These are phyloP conservation scores for Fraxinus baroniana DNA, from an alignment of 305 asterid species.

Conservation along the genomic window DNA sequence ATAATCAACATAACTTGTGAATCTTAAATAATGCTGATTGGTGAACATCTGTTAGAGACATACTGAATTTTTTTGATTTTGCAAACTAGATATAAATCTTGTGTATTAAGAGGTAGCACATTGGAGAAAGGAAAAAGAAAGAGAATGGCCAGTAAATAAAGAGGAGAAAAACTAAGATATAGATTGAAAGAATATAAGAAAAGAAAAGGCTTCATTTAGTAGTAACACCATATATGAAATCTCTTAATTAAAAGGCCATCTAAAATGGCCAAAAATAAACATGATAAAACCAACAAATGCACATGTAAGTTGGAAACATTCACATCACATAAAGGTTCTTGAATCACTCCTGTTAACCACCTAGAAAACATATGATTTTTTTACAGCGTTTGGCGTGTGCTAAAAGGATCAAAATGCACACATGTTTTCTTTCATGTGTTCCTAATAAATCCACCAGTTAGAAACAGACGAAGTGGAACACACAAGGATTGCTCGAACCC, in stretches of 20 bases:
- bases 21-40: background rate
- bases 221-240: constrained; percentile 1
- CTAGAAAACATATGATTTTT: background rate
- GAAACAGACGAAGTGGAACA: background rate
- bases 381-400: background rate
- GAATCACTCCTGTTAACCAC: background rate
- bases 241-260: constrained; percentile 1
- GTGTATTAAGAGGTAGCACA: background rate
- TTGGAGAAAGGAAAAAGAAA: background rate
- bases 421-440: background rate
- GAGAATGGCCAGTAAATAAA: background rate
- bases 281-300: background rate
- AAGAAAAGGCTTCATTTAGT: background rate
- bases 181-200: background rate
- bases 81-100: background rate
- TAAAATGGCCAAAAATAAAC: background rate
- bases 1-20: background rate
- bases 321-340: background rate
- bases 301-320: background rate
- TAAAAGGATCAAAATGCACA: background rate
- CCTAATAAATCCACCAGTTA: constrained; percentile 11
- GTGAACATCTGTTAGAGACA: background rate
- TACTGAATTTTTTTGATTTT: background rate
- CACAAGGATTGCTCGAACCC: background rate
- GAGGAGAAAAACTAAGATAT: background rate